These are phyloP conservation scores for Multifurca ochricompacta DNA, from an alignment of 768 basidiomycete species.

Conservation along the genomic window DNA sequence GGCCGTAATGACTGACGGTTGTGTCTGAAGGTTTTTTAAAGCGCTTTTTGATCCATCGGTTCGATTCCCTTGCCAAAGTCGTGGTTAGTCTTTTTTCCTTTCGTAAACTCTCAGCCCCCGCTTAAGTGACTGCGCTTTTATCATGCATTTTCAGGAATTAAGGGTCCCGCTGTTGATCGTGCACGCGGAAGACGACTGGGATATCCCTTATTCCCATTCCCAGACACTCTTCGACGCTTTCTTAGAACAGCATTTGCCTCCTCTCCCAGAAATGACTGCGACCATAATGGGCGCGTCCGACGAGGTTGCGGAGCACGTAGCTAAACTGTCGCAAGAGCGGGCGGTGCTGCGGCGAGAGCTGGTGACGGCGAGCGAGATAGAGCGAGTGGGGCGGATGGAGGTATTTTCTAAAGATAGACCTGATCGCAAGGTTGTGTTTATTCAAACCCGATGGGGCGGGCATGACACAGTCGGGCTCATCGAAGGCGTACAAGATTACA, in stretches of 20 bases:
- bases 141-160: slow-evolving; percentile 40
- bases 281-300: slow-evolving; percentile 28
- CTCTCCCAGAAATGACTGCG: slow-evolving; percentile 32
- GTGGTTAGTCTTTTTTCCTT: slow-evolving; percentile 36
- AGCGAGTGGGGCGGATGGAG: slow-evolving; percentile 44
- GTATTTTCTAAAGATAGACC: slow-evolving; percentile 39
- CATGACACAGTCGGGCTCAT: slow-evolving; percentile 52
- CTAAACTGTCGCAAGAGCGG: slow-evolving; percentile 34
- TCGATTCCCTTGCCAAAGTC: slow-evolving; percentile 55
- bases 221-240: slow-evolving; percentile 59
- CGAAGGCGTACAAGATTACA: slow-evolving; percentile 63
- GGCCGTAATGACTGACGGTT: neutral
- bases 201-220: slow-evolving; percentile 68
- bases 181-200: slow-evolving; percentile 67
- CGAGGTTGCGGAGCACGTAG: slow-evolving; percentile 39
- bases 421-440: slow-evolving; percentile 41
- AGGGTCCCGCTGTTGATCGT: slow-evolving; percentile 62
- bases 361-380: slow-evolving; percentile 38
- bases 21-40: slow-evolving; percentile 45
- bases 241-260: slow-evolving; percentile 47
- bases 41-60: slow-evolving; percentile 46
- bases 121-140: neutral
- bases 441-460: slow-evolving; percentile 49
- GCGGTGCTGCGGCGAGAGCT: slow-evolving; percentile 35
- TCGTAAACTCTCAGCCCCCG: neutral